Percentiles rank a stretch among this genome's conserved stretches.
phyloP scores from a whole-genome alignment of 129 eudicot species.

The Ambrosia artemisiifolia region DNA sequence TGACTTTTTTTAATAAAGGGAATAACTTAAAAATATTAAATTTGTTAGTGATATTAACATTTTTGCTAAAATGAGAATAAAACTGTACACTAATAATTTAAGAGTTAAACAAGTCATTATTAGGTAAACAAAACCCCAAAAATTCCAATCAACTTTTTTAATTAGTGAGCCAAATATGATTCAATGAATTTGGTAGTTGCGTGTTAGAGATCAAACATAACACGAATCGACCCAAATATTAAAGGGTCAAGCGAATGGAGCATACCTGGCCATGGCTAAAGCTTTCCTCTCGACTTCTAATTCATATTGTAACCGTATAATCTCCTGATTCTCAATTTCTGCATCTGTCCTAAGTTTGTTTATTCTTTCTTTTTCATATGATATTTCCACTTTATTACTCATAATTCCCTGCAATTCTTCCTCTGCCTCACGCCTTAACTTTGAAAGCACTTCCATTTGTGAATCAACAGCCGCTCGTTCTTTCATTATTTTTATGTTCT shows the following conservation, averaged over 20 bases:
- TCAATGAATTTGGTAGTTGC: not conserved
- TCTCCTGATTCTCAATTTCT: slow-evolving; percentile 82
- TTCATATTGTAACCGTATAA: slow-evolving; percentile 75
- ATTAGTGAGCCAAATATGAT: no score
- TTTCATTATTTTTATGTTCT: slow-evolving; percentile 63
- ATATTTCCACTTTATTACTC: slow-evolving; percentile 76
- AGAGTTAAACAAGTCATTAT: no score
- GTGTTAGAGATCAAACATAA: not conserved
- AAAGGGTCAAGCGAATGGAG: not conserved
- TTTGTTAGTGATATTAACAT: no score
- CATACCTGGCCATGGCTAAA: slow-evolving; percentile 94
- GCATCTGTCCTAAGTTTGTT: slow-evolving; percentile 69
- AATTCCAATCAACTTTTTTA: no score
- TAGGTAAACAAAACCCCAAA: no score
- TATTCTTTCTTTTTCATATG: slow-evolving; percentile 83
- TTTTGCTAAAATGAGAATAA: no score
- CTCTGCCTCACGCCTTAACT: slow-evolving; percentile 75
- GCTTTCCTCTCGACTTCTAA: slow-evolving; percentile 96
- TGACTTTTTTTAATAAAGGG: no score
- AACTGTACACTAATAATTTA: no score
- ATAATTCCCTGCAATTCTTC: slow-evolving; percentile 70
- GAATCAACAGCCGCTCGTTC: slow-evolving; percentile 86
- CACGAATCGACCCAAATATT: not conserved
- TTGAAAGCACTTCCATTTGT: slow-evolving; percentile 88
- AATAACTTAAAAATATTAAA: no score